phyloP scores from a whole-genome alignment of 2,329 filamentous ascomycete genomes.

The Trichoderma polysporum region DNA sequence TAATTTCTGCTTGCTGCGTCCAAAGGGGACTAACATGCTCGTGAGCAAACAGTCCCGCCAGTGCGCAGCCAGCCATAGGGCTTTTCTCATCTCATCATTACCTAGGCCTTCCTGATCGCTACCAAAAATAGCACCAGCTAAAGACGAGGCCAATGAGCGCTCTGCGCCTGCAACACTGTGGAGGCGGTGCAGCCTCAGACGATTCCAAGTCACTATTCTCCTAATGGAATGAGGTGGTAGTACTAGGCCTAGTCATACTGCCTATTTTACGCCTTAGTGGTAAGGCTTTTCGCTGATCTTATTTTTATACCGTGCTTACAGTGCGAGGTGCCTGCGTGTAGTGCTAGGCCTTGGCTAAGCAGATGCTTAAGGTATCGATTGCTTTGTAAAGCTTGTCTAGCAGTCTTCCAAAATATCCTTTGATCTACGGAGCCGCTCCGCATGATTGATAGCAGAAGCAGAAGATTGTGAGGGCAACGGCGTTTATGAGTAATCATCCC shows the following conservation, averaged over 20 bases:
- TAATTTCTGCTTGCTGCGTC: neutral
- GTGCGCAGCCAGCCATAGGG: conserved; percentile 17
- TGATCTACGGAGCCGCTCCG: neutral
- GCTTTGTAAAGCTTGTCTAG: neutral
- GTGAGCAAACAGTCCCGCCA: neutral
- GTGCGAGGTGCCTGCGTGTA: neutral
- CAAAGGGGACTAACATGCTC: neutral
- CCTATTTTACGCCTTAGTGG: conserved; percentile 2
- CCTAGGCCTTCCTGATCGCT: conserved; percentile 4
- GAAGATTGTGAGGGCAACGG: neutral
- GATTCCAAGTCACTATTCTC: neutral
- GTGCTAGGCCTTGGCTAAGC: neutral
- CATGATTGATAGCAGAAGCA: neutral
- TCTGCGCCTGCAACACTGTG: conserved; percentile 2
- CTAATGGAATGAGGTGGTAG: neutral
- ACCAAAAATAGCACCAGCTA: conserved; percentile 20
- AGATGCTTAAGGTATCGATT: neutral
- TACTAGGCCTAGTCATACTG: too few species aligned
- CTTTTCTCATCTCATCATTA: conserved; percentile 15
- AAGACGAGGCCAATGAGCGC: neutral
- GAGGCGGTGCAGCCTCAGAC: conserved; percentile 19
- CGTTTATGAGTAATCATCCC: neutral
- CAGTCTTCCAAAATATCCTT: neutral
- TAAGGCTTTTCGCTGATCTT: conserved; percentile 15
- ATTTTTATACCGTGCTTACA: neutral